Evolutionary conservation across 805 yeast genomes (phyloP).

Genomic region (Yarrowia sp.): DNA sequence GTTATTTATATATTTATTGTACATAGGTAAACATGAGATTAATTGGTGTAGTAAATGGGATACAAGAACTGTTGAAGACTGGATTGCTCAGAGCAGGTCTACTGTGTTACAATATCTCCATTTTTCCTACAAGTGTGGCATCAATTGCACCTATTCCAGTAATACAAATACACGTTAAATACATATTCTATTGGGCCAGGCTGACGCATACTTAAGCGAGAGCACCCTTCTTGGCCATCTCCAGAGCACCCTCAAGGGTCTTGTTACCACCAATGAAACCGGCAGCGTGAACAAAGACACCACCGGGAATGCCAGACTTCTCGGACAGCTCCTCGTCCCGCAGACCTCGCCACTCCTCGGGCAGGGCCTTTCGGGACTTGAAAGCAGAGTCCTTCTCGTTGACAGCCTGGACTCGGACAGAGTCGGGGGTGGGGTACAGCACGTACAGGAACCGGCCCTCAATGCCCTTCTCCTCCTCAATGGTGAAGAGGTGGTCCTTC

Average conservation of each 20-base stretch:
- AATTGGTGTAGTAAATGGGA: not conserved
- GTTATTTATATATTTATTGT: constrained; percentile 24
- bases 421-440: constrained; percentile 64
- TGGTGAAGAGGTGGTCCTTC: constrained; percentile 83
- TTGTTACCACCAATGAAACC: constrained; percentile 96
- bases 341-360: constrained; percentile 91
- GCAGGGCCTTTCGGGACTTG: constrained; percentile 80
- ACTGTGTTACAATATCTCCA: too few relatives aligned
- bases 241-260: constrained; percentile 70
- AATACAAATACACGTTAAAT: not conserved
- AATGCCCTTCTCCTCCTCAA: constrained; percentile 52
- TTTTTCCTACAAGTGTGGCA: too few relatives aligned
- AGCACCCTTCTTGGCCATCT: constrained; percentile 58
- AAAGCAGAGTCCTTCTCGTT: constrained; percentile 76
- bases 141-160: too few relatives aligned
- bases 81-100: too few relatives aligned
- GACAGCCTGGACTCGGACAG: constrained; percentile 89
- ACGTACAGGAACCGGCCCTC: constrained; percentile 64
- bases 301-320: constrained; percentile 75
- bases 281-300: constrained; percentile 88
- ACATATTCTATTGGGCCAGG: not conserved
- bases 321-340: constrained; percentile 79
- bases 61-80: too few relatives aligned
- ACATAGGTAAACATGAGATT: not conserved
- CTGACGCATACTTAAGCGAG: constrained; percentile 29